Base-by-base conservation (phyloP, 2,329 filamentous ascomycete species). In the Alternaria ethzedia region DNA sequence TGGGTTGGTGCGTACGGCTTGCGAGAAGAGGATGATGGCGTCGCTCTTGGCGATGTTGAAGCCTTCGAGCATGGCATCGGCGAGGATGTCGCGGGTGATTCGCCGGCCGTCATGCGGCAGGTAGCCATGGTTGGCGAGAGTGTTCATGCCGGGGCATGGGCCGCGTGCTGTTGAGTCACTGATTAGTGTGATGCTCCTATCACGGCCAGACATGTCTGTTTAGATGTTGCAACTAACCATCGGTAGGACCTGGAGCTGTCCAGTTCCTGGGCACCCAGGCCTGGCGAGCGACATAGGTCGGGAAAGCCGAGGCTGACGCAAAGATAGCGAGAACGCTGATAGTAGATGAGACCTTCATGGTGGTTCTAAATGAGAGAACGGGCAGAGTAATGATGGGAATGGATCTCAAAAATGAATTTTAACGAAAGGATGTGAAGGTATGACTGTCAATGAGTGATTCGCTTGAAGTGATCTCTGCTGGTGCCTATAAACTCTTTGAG, bases 1-100 rank as follows among this genome's bases (percentile, higher is more conserved):
- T 11, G 59, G 59, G 36, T 62, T 62, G 1, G 59, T 62, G 54
- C 59, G 54, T 3, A 62, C 59, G 13, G 59, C 59, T 8, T 62
- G 59, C 8, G 54, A 51, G 23, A 62, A 62, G 6, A 62, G 59
- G 20, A 62, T 62, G 13, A 62, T 56, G 20, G 59, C 59, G 46
- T 62, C 59, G 46, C 59, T 62, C 6, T 44, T 51, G 23, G 59
- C 59, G 54, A 62, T 57, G 52, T 62, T 62, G 32, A 62, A 62
- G 2, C 59, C 59, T 12, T 57, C 54, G 15, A 62, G 59, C 59
- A 62, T 62, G 6, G 52, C 59, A 2, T 57, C 54, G 21, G 59
- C 59, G n/a, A 62, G 46, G 5, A 57, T 57, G 23, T 62, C 59
- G 45, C 46, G 59, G 13, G 59, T 54, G 47, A 62, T 62, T 13